These are phyloP conservation scores for Cladosporium sp. DNA, from an alignment of 2,329 filamentous ascomycete species.

Conservation along the genomic window DNA sequence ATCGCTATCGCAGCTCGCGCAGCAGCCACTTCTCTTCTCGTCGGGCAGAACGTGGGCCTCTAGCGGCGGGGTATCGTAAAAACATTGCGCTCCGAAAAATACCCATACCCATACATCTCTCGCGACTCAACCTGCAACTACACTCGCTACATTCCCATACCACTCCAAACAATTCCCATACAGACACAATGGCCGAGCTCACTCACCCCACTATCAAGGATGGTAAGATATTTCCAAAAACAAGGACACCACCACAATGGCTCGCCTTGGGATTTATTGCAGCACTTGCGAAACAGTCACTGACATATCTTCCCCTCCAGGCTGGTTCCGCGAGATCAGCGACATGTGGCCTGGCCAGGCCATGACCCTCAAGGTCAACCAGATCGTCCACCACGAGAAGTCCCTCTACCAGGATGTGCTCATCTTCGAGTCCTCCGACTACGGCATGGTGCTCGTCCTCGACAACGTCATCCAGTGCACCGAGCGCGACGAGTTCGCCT, in stretches of 20 bases:
- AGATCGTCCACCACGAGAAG: constrained; percentile 98
- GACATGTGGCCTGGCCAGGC: constrained; percentile 99
- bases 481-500: constrained; percentile 96
- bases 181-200: constrained; percentile 62
- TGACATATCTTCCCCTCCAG: constrained; percentile 49
- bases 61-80: constrained; percentile 4
- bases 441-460: constrained; percentile 92
- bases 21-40: background rate
- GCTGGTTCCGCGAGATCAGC: constrained; percentile 99
- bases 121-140: constrained; percentile 5
- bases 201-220: constrained; percentile 72
- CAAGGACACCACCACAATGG: constrained; percentile 16
- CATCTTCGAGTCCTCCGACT: constrained; percentile 96
- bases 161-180: background rate
- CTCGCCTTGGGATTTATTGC: constrained; percentile 8
- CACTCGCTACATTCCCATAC: background rate
- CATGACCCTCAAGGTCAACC: constrained; percentile 97
- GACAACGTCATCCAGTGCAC: constrained; percentile 99
- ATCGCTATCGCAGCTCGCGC: background rate
- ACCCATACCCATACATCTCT: constrained; percentile 1
- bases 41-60: constrained; percentile 6
- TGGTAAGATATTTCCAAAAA: constrained; percentile 49
- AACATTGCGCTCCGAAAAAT: constrained; percentile 3
- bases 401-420: constrained; percentile 98
- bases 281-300: constrained; percentile 7